phyloP scores from a whole-genome alignment of 2,329 filamentous ascomycete genomes.

The Metarhizium brunneum region DNA sequence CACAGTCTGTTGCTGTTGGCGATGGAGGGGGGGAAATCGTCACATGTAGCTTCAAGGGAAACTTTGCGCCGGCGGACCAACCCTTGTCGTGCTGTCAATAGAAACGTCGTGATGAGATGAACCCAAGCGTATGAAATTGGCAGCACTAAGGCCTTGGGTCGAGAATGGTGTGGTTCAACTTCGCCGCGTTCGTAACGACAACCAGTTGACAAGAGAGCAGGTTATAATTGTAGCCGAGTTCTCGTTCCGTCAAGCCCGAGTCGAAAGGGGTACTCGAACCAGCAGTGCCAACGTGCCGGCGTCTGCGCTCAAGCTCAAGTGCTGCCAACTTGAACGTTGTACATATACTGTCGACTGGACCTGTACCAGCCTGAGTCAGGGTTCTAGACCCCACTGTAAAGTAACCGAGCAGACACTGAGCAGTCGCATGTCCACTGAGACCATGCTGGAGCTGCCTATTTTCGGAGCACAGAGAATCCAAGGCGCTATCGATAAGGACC shows the following conservation, averaged over 20 bases:
- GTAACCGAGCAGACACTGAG: background rate
- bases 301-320: no score
- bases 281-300: no score
- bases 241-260: background rate
- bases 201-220: background rate
- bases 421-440: background rate
- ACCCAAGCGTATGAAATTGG: no score
- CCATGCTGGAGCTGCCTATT: background rate
- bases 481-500: constrained; percentile 4
- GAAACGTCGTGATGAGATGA: background rate
- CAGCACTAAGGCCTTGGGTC: background rate
- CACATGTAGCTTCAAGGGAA: background rate
- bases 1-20: background rate
- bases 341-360: no score
- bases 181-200: background rate
- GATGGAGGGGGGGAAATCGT: background rate
- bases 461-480: background rate
- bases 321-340: background rate
- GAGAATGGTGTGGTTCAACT: background rate
- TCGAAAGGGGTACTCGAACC: background rate
- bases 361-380: background rate
- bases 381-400: background rate
- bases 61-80: background rate
- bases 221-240: background rate
- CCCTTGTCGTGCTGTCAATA: background rate